Base-by-base conservation (phyloP, 2,329 filamentous ascomycete genomes). In the Fusarium annulatum region DNA sequence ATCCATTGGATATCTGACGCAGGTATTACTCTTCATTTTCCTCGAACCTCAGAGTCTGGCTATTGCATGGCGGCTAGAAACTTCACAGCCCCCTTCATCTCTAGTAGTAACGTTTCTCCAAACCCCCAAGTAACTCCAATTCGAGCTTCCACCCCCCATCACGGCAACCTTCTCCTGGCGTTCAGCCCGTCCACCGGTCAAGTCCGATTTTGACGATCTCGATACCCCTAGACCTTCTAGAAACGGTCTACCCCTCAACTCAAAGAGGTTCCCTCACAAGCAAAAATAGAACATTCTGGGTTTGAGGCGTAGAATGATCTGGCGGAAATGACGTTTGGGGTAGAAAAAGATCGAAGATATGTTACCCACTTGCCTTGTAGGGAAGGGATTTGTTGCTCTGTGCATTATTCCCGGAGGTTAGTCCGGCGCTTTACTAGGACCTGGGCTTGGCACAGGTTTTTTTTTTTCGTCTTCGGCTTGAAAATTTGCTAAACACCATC, bases 291-390 rank as follows among this genome's bases (percentile, higher is more conserved):
- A 51, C 28, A 39, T 38, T 62, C 38, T 45, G 26, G 57, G 23
- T 34, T 46, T 52, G 46, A 45, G 39, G 45, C 46, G 42, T 51
- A 12, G 19, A 64, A 52, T 34, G 30, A 39, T 30, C 21, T 52
- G 33, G 46, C 21, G 61, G 33, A 28, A 34, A 64, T 64, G 57
- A 64, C 62, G 62, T 64, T 62, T 46, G 46, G 30, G 19, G 16
- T 16, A 21, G 36, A 46, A 51, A 57, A 63, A 56, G 21, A 48
- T 30, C 56, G 45, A 70, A 58, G 51, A 57, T n/a, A 43, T n/a
- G 46, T 57, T 68, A 55, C 45, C 71, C 71, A 68, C 71, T 72
- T 73, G 53, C 61, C 71, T 16, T 55, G 28, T 68, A 46, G 39
- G 48, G 67, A 68, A 73, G 48, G 19, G 38, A 51, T 23, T 64